These are phyloP conservation scores for Alternaria alternata DNA, from an alignment of 2,329 filamentous ascomycete genomes.

Conservation along the genomic window DNA sequence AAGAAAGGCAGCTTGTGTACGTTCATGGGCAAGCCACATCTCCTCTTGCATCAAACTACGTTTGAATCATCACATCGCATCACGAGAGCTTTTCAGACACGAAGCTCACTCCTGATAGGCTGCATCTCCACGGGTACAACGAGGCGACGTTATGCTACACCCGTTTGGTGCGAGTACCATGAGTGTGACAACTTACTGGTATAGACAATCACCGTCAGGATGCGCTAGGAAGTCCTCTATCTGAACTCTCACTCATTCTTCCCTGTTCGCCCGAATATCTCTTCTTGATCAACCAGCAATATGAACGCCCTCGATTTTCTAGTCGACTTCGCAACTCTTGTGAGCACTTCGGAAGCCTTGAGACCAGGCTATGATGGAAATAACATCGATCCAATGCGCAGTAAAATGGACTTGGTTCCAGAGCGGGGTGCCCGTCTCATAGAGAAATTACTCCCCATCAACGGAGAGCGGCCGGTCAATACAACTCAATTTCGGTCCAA, in stretches of 20 bases:
- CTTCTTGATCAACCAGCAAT: background rate
- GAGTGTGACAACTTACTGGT: background rate
- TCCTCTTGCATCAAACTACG: background rate
- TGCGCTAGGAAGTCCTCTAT: background rate
- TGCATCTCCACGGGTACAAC: slow-evolving; percentile 2
- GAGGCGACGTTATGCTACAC: slow-evolving; percentile 7
- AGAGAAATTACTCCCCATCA: background rate
- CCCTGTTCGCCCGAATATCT: background rate
- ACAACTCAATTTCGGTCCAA: background rate
- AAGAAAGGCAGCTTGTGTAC: background rate
- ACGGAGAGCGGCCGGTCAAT: background rate
- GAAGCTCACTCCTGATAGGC: background rate
- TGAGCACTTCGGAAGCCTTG: slow-evolving; percentile 1
- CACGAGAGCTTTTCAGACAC: background rate
- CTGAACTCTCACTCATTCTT: background rate
- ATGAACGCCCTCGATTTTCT: slow-evolving; percentile 32
- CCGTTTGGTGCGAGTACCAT: slow-evolving; percentile 9
- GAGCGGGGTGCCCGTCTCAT: background rate
- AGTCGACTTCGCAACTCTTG: slow-evolving; percentile 23
- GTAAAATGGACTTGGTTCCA: background rate
- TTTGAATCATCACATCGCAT: background rate
- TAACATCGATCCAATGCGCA: background rate
- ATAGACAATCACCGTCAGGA: background rate
- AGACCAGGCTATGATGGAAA: background rate
- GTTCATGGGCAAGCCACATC: background rate